Conservation (phyloP, 2,329 filamentous ascomycete genomes). For the Lachnellula suecica region DNA sequence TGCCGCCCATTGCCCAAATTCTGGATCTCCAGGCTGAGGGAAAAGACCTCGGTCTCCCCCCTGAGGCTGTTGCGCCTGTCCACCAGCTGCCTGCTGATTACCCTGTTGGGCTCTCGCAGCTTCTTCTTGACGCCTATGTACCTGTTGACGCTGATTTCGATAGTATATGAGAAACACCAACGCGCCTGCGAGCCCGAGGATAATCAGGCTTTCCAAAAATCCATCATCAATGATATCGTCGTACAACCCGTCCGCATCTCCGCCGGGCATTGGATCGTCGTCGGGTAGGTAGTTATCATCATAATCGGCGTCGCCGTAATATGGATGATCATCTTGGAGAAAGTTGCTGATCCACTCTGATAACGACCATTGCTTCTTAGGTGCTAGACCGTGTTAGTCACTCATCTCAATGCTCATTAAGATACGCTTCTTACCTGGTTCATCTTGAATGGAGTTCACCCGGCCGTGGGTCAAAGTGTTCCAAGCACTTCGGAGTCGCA, state of each 20-base stretch:
- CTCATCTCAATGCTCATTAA: neutral
- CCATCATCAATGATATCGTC: constrained; percentile 74
- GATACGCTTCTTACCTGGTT: constrained; percentile 62
- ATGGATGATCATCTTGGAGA: constrained; percentile 61
- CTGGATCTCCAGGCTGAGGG: constrained; percentile 65
- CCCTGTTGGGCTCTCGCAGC: constrained; percentile 36
- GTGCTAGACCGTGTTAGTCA: constrained; percentile 48
- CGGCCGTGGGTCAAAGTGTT: constrained; percentile 89
- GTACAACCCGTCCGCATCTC: constrained; percentile 52
- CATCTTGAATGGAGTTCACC: constrained; percentile 88
- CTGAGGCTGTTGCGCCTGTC: constrained; percentile 22
- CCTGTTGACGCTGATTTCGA: constrained; percentile 67
- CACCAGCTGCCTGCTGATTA: constrained; percentile 24
- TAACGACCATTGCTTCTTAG: constrained; percentile 72
- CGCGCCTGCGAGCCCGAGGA: constrained; percentile 73
- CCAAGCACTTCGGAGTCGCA: constrained; percentile 86
- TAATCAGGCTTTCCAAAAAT: constrained; percentile 79
- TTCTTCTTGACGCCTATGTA: constrained; percentile 42
- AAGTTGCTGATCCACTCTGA: constrained; percentile 88
- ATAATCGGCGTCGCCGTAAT: constrained; percentile 59
- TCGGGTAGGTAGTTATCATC: constrained; percentile 40
- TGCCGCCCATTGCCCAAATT: constrained; percentile 63
- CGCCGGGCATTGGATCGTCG: constrained; percentile 55
- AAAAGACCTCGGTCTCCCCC: constrained; percentile 55
- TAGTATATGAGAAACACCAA: constrained; percentile 82